A percentile compares a stretch with the other conserved stretches of the same genome.
Evolutionary conservation across 2,329 filamentous ascomycete genomes (phyloP).

Genomic region (Hawksworthiomyces lignivorus): DNA sequence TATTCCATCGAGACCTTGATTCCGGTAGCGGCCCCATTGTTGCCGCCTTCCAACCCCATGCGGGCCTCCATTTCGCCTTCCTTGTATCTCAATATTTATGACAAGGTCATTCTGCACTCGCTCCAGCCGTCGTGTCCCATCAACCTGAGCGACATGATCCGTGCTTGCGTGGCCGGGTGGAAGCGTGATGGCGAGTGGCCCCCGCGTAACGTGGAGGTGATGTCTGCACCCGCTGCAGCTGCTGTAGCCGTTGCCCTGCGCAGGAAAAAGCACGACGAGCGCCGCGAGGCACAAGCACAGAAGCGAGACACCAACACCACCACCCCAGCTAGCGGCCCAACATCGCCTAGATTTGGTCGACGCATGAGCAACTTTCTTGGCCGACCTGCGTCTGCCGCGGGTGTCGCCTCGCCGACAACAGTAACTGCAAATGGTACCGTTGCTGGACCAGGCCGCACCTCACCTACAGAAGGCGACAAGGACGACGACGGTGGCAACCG

Average conservation of each 20-base stretch:
- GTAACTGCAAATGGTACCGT: background rate
- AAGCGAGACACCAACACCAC: background rate
- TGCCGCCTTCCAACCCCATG: constrained; percentile 68
- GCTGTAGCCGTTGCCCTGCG: constrained; percentile 2
- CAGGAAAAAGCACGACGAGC: constrained; percentile 5
- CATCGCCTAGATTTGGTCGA: constrained; percentile 9
- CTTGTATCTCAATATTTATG: constrained; percentile 77
- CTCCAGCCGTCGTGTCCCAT: constrained; percentile 82
- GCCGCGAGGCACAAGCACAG: constrained; percentile 5
- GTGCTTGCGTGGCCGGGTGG: constrained; percentile 81
- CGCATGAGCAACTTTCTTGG: constrained; percentile 13
- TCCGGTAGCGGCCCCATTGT: constrained; percentile 64
- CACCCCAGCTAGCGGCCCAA: background rate
- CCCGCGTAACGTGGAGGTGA: constrained; percentile 37
- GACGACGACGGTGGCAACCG: constrained; percentile 14
- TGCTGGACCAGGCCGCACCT: too few species aligned
- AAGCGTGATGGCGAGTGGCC: constrained; percentile 93
- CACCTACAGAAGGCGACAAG: too few species aligned
- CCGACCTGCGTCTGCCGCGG: background rate
- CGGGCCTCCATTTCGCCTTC: constrained; percentile 66
- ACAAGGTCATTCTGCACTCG: constrained; percentile 74
- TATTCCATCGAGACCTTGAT: constrained; percentile 56
- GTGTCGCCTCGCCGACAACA: constrained; percentile 1
- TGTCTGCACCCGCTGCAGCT: background rate
- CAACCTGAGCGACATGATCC: constrained; percentile 74